Evolutionary conservation across 805 yeast genomes (phyloP), one percentile per base, ranked within the genome.

Genomic region (Clavispora asparagi): DNA sequence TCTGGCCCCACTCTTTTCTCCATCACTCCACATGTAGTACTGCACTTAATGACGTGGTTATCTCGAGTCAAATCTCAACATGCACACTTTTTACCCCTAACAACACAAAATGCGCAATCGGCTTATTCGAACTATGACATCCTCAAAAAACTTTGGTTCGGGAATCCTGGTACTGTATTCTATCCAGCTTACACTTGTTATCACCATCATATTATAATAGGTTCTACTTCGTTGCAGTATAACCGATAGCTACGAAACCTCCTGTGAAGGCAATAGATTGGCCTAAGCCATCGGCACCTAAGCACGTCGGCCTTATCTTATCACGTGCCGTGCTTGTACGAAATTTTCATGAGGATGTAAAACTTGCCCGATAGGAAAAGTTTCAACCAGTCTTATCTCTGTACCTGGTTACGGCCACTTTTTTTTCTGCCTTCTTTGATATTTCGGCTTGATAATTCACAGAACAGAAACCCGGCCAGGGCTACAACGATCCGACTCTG

Each of bases 271-370:
- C 23, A 19, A 19, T 11, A 29, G 11, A 29, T 29, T 11, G 11
- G n/a, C 31, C n/a, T 7, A 12, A 14, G n/a, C 6, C 35, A n/a
- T n/a, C 32, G 35, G 35, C 35, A 32, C 19, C 9, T 14, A 32
- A 32, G 10, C 19, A 32, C 7, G 13, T 14, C 11, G n/a, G 23
- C 19, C 53, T 47, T 49, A 49, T 49, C 50, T 46, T 38, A 38
- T 49, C 52, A 49, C 52, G 52, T 49, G 52, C 50, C 25, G 14
- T 25, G 19, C 13, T 26, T 9, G 41, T 14, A 33, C 37, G 37
- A 33, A 33, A 33, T 33, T 33, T 33, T 33, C 37, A 33, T 33
- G 25, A 31, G 35, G 35, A 33, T 16, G 37, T 33, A 33, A 33
- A 33, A 31, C 25, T 33, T 33, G 37, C 23, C 37, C 23, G 37